Conservation (phyloP, 495 filamentous ascomycete genomes). For the Apodospora peruviana region DNA sequence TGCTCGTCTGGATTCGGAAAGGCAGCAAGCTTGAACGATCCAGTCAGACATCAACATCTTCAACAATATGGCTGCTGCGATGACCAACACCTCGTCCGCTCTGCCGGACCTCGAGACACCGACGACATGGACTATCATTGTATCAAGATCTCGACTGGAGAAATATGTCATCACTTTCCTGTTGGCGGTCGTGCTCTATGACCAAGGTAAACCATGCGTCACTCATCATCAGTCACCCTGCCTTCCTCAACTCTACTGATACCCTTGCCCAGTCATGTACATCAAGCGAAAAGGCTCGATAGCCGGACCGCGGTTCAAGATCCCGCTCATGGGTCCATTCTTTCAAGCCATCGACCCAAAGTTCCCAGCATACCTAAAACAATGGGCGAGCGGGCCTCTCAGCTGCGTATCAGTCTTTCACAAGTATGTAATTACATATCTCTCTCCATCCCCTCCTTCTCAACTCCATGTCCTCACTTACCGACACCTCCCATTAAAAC, state of each 20-base stretch:
- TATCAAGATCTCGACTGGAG: background rate
- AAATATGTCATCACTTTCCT: background rate
- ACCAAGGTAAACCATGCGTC: slow-evolving; percentile 10
- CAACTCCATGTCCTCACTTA: no score
- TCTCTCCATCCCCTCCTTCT: no score
- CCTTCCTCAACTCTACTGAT: background rate
- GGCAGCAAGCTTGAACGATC: no score
- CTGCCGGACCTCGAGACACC: background rate
- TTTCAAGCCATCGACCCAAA: slow-evolving; percentile 81
- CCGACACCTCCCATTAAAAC: background rate
- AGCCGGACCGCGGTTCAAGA: slow-evolving; percentile 71
- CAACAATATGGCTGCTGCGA: background rate
- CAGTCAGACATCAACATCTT: background rate
- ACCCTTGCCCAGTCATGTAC: slow-evolving; percentile 60
- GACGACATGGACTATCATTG: background rate
- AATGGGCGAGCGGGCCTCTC: slow-evolving; percentile 82
- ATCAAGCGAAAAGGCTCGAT: slow-evolving; percentile 78
- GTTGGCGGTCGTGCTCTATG: slow-evolving; percentile 15
- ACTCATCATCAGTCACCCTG: no score
- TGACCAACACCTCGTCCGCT: background rate
- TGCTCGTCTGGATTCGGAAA: no score
- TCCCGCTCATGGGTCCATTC: slow-evolving; percentile 91
- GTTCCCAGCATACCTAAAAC: slow-evolving; percentile 77
- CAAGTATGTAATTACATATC: no score
- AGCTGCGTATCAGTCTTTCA: slow-evolving; percentile 97